These are phyloP conservation scores for Penicillium hordei DNA, from an alignment of 2,329 filamentous ascomycete genomes.

Conservation along the genomic window DNA sequence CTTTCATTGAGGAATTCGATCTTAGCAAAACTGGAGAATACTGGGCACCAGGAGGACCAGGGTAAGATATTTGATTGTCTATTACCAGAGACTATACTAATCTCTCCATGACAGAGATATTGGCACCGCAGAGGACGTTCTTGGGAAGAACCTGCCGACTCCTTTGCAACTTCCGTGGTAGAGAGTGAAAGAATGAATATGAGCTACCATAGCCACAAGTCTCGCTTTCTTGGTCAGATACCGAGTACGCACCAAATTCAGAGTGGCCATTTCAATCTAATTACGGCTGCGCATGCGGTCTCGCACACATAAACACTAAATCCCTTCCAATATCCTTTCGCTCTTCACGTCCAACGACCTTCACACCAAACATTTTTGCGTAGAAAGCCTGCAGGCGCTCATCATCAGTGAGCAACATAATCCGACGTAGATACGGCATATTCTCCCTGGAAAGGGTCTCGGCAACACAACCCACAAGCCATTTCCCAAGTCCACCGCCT, in stretches of 20 bases:
- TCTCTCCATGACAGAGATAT: slow-evolving; percentile 56
- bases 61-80: slow-evolving; percentile 46
- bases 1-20: slow-evolving; percentile 64
- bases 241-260: background rate
- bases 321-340: slow-evolving; percentile 17
- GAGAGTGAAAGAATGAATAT: background rate
- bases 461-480: slow-evolving; percentile 62
- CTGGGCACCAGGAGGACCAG: slow-evolving; percentile 69
- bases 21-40: slow-evolving; percentile 67
- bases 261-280: background rate
- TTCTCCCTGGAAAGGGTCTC: slow-evolving; percentile 51
- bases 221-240: background rate
- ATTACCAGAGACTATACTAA: slow-evolving; percentile 1
- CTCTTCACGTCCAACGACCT: slow-evolving; percentile 23
- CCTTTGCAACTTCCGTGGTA: slow-evolving; percentile 68
- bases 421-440: slow-evolving; percentile 61
- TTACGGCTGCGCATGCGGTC: slow-evolving; percentile 9
- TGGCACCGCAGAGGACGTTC: slow-evolving; percentile 63
- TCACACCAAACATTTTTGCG: slow-evolving; percentile 22
- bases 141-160: slow-evolving; percentile 62
- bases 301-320: slow-evolving; percentile 23
- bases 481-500: slow-evolving; percentile 62
- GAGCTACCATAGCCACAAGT: background rate
- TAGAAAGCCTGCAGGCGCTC: slow-evolving; percentile 24
- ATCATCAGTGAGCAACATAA: slow-evolving; percentile 48